Base-by-base conservation (phyloP, 306 rosid genomes). In the Vigna radiata region DNA sequence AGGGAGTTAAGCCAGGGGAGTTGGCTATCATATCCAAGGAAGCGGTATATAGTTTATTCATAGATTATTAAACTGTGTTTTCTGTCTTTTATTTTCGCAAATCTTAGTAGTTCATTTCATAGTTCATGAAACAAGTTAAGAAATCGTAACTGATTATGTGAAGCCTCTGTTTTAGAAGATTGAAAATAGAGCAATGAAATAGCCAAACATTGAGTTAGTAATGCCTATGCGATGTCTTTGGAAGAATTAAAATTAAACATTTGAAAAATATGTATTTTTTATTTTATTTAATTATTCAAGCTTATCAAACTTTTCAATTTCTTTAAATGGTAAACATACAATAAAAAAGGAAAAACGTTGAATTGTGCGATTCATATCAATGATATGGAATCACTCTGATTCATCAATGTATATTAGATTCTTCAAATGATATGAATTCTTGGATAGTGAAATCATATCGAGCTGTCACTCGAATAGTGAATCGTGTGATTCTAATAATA, bases 11-110 rank as follows among this genome's bases (percentile, higher is more conserved):
- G 79, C 85, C 91, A 23, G 97, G 97, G 69, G 99, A 95, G 86
- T 89, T 95, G 75, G 99, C 97, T 8, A 70, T 95, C 73, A 87
- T 95, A 53, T 95, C 99, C 72, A 95, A 90, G 69, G 99, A 95
- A 84, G 96, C 92, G 88, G 99, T 95, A 44, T 95, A 88, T 25
- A 70, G 12, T 72, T 78, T 64, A 75, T 71, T 76, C 60, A 75
- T 71, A 23, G 10, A 56, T 77, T 52, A 12, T 79, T 46, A 18
- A 43, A 15, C 21, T 39, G 3, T 50, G 69, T 8, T 71, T 46
- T 55, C 15, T 50, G 23, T 39, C 33, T 66, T 62, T 29, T 21
- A 0, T 4, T 59, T 39, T 29, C 1, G 8, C 44, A 37, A 58
- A 5, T 73, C 59, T 53, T 19, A 46, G 6, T 23, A 17, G 12